These are phyloP conservation scores for Penicillium simplicissimum DNA, from an alignment of 495 filamentous ascomycete genomes.

Conservation along the genomic window DNA sequence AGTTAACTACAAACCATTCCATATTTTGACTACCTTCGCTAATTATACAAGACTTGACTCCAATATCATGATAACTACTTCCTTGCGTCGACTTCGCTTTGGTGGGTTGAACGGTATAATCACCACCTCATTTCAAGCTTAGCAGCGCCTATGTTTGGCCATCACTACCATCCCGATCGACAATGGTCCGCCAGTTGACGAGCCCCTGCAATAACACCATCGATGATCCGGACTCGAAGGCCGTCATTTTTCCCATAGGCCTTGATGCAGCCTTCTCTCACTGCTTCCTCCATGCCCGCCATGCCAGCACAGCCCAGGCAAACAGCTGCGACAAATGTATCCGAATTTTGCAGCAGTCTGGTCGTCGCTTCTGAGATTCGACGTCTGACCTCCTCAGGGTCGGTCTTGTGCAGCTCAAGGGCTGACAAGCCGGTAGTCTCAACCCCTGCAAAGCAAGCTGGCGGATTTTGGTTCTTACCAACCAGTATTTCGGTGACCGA, in stretches of 20 bases:
- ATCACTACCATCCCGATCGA: slow-evolving; percentile 35
- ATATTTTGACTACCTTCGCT: neutral
- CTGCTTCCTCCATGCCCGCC: slow-evolving; percentile 82
- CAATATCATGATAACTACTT: neutral
- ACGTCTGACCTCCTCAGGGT: slow-evolving; percentile 61
- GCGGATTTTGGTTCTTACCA: slow-evolving; percentile 21
- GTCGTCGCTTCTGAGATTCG: slow-evolving; percentile 70
- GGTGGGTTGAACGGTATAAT: neutral
- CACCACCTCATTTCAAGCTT: neutral
- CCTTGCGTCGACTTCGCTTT: neutral
- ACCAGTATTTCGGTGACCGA: slow-evolving; percentile 58
- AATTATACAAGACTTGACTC: neutral
- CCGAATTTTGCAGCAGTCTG: slow-evolving; percentile 56
- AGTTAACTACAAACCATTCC: neutral
- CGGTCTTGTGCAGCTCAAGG: slow-evolving; percentile 71
- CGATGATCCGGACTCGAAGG: slow-evolving; percentile 66
- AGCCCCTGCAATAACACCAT: slow-evolving; percentile 80
- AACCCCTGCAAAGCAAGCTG: slow-evolving; percentile 68
- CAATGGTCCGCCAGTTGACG: slow-evolving; percentile 58
- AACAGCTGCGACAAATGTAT: slow-evolving; percentile 49
- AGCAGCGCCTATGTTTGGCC: neutral
- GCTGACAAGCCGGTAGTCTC: slow-evolving; percentile 83
- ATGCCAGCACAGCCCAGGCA: slow-evolving; percentile 85
- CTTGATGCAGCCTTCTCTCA: slow-evolving; percentile 66
- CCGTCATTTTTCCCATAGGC: slow-evolving; percentile 63